Conservation (phyloP, 768 basidiomycete genomes). For the Asterophora parasitica region DNA sequence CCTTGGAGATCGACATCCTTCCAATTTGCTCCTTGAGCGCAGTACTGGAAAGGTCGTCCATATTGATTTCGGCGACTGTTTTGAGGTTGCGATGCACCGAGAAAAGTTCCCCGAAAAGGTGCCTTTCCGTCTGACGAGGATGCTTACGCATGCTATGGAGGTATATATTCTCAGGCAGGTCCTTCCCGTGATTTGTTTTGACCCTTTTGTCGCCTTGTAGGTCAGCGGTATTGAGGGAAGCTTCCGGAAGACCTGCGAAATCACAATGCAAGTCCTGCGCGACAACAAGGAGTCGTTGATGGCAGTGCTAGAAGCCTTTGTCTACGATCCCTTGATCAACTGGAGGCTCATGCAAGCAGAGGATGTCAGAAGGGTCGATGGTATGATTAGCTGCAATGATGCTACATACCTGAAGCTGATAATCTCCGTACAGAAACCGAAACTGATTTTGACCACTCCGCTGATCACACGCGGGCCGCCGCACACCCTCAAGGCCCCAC, state of each 20-base stretch:
- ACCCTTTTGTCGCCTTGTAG: constrained; percentile 33
- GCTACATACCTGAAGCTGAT: background rate
- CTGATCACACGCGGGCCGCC: constrained; percentile 62
- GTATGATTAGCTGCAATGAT: constrained; percentile 28
- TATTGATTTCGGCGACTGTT: constrained; percentile 97
- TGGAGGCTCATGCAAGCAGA: constrained; percentile 92
- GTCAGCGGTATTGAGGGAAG: constrained; percentile 98
- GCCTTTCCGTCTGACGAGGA: constrained; percentile 95
- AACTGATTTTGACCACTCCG: constrained; percentile 47
- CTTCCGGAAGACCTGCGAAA: constrained; percentile 93
- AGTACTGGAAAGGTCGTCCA: constrained; percentile 94
- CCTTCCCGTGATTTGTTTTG: background rate
- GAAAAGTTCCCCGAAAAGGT: constrained; percentile 99
- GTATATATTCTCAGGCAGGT: constrained; percentile 34
- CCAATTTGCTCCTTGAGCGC: constrained; percentile 88
- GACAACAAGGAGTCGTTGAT: constrained; percentile 98
- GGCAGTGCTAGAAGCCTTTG: constrained; percentile 98
- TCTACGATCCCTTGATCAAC: constrained; percentile 96
- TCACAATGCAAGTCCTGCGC: constrained; percentile 94
- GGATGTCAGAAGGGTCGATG: constrained; percentile 66
- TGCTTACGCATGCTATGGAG: constrained; percentile 99
- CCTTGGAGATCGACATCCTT: constrained; percentile 96
- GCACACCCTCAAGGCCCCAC: constrained; percentile 76
- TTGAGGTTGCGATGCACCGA: constrained; percentile 95
- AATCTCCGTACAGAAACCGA: constrained; percentile 31